These are phyloP conservation scores for Aspergillus sp. DNA, from an alignment of 2,329 filamentous ascomycete species.

Conservation along the genomic window DNA sequence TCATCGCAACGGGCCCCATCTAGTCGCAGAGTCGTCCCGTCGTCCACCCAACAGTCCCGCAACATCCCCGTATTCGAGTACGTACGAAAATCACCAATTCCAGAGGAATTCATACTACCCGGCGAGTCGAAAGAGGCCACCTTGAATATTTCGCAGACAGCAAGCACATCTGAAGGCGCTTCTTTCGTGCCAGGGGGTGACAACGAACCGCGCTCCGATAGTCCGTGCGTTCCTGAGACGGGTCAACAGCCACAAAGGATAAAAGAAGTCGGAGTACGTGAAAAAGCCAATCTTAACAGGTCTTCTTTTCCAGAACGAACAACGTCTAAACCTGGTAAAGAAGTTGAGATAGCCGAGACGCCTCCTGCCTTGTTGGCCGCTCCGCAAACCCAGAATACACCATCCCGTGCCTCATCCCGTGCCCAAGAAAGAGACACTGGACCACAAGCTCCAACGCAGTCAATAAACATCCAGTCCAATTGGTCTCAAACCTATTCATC, in stretches of 20 bases:
- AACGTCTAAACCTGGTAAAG: neutral
- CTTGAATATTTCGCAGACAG: neutral
- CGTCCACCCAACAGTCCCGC: neutral
- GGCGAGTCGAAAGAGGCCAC: constrained; percentile 6
- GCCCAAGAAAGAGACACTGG: neutral
- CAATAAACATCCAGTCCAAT: neutral
- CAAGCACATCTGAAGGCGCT: neutral
- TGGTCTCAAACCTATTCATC: constrained; percentile 3
- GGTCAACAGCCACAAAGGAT: neutral
- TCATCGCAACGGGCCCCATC: neutral
- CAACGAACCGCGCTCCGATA: neutral
- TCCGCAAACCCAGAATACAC: constrained; percentile 2
- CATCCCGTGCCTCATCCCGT: neutral
- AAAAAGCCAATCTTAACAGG: neutral
- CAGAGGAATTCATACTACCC: constrained; percentile 10
- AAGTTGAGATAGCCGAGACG: constrained; percentile 18
- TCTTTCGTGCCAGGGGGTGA: neutral
- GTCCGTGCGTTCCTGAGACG: neutral
- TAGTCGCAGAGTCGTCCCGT: neutral
- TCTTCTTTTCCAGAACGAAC: neutral
- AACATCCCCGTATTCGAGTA: constrained; percentile 9
- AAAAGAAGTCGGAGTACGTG: neutral
- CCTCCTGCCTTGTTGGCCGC: constrained; percentile 4
- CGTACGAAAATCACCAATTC: constrained; percentile 7
- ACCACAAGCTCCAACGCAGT: neutral